phyloP scores from a whole-genome alignment of 768 basidiomycete species.

The Lactarius deliciosus region DNA sequence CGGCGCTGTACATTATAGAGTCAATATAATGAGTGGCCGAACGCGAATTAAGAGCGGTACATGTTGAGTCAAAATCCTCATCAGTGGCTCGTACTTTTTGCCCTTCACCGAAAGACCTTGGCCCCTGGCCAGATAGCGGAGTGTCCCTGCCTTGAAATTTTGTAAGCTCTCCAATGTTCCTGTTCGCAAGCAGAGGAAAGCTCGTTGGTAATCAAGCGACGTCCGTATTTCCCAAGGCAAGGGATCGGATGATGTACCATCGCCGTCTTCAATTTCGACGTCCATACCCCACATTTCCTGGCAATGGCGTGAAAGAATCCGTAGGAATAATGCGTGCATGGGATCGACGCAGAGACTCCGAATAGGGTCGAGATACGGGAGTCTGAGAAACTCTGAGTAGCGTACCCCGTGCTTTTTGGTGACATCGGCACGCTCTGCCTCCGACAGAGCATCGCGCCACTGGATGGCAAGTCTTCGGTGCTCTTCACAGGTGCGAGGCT shows the following conservation, averaged over 20 bases:
- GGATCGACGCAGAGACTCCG: conserved; percentile 27
- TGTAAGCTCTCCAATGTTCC: neutral
- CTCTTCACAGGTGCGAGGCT: neutral
- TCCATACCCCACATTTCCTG: conserved; percentile 12
- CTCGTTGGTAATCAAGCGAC: neutral
- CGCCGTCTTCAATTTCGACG: neutral
- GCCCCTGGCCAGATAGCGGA: too few species aligned
- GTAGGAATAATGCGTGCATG: conserved; percentile 32
- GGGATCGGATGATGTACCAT: neutral
- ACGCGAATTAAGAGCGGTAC: too few species aligned
- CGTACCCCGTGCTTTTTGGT: conserved; percentile 31
- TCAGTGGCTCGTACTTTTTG: neutral
- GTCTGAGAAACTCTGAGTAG: conserved; percentile 30
- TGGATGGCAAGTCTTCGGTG: conserved; percentile 13
- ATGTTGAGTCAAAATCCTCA: neutral
- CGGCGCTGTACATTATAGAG: neutral
- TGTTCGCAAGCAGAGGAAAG: neutral
- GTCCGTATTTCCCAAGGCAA: neutral
- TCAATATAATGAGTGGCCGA: too few species aligned
- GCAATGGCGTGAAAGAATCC: conserved; percentile 26
- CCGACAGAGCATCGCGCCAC: conserved; percentile 30
- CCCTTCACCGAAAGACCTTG: too few species aligned
- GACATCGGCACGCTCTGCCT: conserved; percentile 12
- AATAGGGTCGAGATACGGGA: conserved; percentile 29
- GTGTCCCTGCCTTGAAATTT: neutral